A percentile compares a stretch with the other conserved stretches of the same genome.
phyloP scores from a whole-genome alignment of 78 protist species.

The Isochrysis galbana region DNA sequence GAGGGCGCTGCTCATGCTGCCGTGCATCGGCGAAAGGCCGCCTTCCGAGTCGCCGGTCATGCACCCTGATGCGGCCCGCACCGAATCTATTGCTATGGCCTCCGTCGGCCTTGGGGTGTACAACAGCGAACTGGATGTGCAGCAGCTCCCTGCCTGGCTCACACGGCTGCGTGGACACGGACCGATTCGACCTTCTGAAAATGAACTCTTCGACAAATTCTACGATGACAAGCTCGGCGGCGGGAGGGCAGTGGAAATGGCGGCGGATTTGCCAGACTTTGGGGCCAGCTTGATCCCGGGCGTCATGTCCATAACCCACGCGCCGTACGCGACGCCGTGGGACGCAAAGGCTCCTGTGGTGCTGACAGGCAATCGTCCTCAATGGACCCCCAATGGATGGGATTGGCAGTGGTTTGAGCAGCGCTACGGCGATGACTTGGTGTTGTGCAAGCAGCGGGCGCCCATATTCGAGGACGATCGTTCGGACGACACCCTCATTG shows the following conservation, averaged over 20 bases:
- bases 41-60: not conserved
- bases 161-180: not conserved
- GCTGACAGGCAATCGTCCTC: not conserved
- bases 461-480: not conserved
- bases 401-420: not conserved
- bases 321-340: not conserved
- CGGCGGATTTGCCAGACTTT: not conserved
- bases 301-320: not conserved
- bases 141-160: not conserved
- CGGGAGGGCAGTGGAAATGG: not conserved
- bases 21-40: not conserved
- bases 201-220: not conserved
- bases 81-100: not conserved
- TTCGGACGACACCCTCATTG: not conserved
- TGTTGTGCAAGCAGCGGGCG: not conserved
- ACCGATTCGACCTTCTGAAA: not conserved
- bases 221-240: not conserved
- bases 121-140: not conserved
- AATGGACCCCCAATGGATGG: not conserved
- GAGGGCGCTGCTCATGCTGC: not conserved
- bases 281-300: not conserved
- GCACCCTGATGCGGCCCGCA: not conserved
- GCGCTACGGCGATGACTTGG: not conserved
- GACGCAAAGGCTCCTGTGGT: not conserved
- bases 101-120: not conserved